Conservation (phyloP, 176 grass and related monocot genomes). For the Ananas comosus region DNA sequence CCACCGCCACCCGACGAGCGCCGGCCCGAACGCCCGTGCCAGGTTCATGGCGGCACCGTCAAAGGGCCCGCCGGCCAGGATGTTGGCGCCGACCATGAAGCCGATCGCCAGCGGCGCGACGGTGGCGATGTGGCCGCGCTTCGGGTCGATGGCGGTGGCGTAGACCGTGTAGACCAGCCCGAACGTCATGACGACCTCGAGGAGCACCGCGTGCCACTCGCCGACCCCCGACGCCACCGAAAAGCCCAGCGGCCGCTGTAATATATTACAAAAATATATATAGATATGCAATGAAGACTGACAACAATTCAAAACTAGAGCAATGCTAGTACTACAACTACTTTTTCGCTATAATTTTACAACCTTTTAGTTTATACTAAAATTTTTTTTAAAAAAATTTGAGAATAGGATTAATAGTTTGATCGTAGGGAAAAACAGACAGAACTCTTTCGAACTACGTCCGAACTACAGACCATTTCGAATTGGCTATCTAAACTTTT, state of each 20-base stretch:
- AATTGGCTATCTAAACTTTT: no score
- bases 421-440: neutral
- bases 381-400: no score
- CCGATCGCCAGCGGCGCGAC: conserved; percentile 68
- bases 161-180: no score
- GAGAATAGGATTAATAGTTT: no score
- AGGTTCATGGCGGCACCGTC: conserved; percentile 89
- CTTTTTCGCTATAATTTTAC: no score
- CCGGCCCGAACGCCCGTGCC: conserved; percentile 64
- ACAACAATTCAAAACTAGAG: neutral
- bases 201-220: conserved; percentile 55
- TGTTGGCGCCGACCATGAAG: conserved; percentile 66
- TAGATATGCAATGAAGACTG: neutral
- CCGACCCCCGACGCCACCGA: conserved; percentile 35
- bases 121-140: conserved; percentile 9
- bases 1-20: conserved; percentile 77
- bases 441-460: no score
- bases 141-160: conserved; percentile 52
- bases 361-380: no score
- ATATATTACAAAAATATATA: no score
- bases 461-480: no score
- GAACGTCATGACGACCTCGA: conserved; percentile 78
- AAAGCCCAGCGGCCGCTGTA: conserved; percentile 58
- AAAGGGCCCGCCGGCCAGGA: conserved; percentile 68
- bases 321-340: no score